These are phyloP conservation scores for Grosmannia huntii DNA, from an alignment of 2,329 filamentous ascomycete species.

Conservation along the genomic window DNA sequence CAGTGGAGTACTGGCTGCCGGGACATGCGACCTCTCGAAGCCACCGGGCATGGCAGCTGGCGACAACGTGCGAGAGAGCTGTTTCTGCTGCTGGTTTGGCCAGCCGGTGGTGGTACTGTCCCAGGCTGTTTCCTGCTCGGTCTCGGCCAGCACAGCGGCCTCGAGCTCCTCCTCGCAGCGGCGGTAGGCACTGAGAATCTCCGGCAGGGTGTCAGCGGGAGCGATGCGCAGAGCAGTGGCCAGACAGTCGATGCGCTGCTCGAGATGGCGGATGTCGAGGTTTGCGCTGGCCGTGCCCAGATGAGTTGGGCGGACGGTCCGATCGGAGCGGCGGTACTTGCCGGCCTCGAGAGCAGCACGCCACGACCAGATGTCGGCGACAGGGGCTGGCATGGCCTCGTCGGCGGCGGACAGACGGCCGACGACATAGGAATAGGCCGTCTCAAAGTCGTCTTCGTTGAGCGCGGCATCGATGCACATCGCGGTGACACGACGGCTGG, in stretches of 20 bases:
- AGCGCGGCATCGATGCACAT: conserved; percentile 73
- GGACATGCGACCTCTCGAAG: conserved; percentile 23
- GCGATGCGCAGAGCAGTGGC: conserved; percentile 64
- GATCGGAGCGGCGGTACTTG: conserved; percentile 48
- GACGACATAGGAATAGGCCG: conserved; percentile 71
- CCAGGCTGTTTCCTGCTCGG: conserved; percentile 56
- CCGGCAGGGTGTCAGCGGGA: conserved; percentile 54
- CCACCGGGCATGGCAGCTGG: conserved; percentile 33
- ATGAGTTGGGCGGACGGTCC: conserved; percentile 43
- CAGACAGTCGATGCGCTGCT: conserved; percentile 71
- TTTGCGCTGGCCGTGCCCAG: conserved; percentile 47
- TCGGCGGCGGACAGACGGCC: conserved; percentile 44
- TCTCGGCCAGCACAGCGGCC: conserved; percentile 51
- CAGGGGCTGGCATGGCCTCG: neutral
- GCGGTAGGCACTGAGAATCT: conserved; percentile 63
- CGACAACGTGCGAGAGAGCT: neutral
- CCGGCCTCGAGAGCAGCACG: conserved; percentile 67
- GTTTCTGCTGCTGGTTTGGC: conserved; percentile 10
- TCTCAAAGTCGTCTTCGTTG: conserved; percentile 69
- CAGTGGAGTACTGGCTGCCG: neutral
- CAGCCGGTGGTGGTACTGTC: conserved; percentile 50
- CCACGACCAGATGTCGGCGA: conserved; percentile 58
- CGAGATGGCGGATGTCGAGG: conserved; percentile 55
- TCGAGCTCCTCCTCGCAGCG: conserved; percentile 69
- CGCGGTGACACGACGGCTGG: conserved; percentile 57